Base-by-base conservation (phyloP, 2,329 filamentous ascomycete genomes). In the Phyllosticta ampelicida region DNA sequence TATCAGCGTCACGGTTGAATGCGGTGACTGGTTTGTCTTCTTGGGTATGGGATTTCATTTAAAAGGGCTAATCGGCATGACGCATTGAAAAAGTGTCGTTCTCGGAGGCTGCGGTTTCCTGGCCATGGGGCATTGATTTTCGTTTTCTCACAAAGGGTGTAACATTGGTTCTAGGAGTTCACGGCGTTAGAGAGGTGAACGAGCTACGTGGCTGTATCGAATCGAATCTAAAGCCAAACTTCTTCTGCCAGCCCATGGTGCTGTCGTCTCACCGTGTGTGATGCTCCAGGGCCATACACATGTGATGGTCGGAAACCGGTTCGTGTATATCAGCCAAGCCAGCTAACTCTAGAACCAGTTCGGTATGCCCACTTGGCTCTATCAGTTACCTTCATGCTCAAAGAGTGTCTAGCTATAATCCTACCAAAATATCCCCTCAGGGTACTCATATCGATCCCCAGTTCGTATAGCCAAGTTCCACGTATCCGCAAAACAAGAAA, bases 1-100 rank as follows among this genome's bases (percentile, higher is more conserved):
- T 85, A 85, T 74, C 71, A 77, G 67, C 68, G 65, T 70, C 70
- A 64, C 20, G 50, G 50, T 13, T 60, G 48, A 60, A 44, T 28
- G 28, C 55, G 53, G 49, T 29, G 29, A 54, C 54, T 51, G 28
- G 54, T 49, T 54, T 20, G 8, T 48, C 20, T 51, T 58, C 30
- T 51, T 49, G 29, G 28, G 50, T 60, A 58, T 19, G 53, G 52
- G 58, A 30, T 36, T 55, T 55, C 29, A 26, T 48, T 55, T 56
- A 49, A 49, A 48, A 28, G 58, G 56, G 50, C 23, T n/a, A 49
- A 30, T 58, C 51, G 23, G 52, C 52, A 55, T 48, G n/a, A 51
- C 48, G 48, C 36, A 53, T 20, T 53, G 51, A 51, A 59, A 50
- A 59, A 29, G 48, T 28, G 48, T 51, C 57, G 26, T 51, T 29